phyloP scores from a whole-genome alignment of 169 alveolate genomes.

The Neospora caninum region DNA sequence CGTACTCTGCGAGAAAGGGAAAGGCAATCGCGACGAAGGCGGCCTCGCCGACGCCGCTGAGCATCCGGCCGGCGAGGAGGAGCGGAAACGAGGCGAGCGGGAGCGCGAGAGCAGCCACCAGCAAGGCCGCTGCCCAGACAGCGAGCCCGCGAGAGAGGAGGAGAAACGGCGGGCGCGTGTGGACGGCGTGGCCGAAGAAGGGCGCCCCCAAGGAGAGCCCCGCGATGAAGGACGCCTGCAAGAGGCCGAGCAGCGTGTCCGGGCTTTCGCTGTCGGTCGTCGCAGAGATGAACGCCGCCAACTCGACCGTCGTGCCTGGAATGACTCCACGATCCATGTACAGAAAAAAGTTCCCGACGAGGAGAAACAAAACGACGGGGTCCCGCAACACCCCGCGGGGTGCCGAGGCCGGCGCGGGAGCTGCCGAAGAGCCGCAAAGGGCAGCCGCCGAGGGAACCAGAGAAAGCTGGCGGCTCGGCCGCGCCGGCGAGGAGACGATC shows the following conservation, averaged over 20 bases:
- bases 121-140: constrained; percentile 22
- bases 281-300: background rate
- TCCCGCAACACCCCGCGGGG: background rate
- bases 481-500: background rate
- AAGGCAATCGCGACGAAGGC: constrained; percentile 41
- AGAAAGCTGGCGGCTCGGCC: background rate
- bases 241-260: constrained; percentile 8
- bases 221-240: constrained; percentile 25
- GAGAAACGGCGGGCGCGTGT: background rate
- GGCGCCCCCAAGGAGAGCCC: constrained; percentile 22
- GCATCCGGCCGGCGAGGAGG: constrained; percentile 14
- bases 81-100: background rate
- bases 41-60: constrained; percentile 33
- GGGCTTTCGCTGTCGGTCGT: background rate
- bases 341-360: background rate
- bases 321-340: constrained; percentile 16
- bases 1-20: constrained; percentile 12
- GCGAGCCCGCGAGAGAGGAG: background rate
- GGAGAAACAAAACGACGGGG: constrained; percentile 7
- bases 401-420: background rate
- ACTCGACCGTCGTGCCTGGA: background rate
- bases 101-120: background rate
- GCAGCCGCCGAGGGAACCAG: background rate
- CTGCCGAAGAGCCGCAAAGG: background rate
- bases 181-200: constrained; percentile 12